Evolutionary conservation across 2,329 filamentous ascomycete species (phyloP), one percentile per base, ranked within the genome.

Genomic region (Scorias spongiosa): DNA sequence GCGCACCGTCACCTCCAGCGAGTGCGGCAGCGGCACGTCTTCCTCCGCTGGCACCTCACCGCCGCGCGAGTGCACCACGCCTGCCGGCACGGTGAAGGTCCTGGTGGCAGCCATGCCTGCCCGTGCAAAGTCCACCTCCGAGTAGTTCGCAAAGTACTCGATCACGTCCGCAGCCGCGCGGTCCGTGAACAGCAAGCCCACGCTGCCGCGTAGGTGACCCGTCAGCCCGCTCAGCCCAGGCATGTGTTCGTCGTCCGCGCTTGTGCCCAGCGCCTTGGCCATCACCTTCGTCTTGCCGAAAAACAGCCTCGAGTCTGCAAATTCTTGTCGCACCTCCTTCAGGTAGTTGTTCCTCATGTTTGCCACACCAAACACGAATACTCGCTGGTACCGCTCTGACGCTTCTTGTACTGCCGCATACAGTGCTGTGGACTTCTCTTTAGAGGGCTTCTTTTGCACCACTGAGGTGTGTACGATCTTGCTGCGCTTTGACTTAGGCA

Each of bases 201-300:
- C 85, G 56, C 83, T 81, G 58, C 91, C 91, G 53, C 72, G 66
- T 42, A 96, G 72, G 70, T 84, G 75, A 39, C 70, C 69, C 15
- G 75, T 68, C 46, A 95, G 77, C 49, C 69, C 66, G 61, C 84
- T 72, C 57, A 91, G 77, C 60, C 85, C 84, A 39, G 84, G 76
- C 54, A 85, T 83, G 65, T 84, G 76, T 66, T 88, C 85, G 57
- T 85, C 82, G 34, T 58, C 56, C 53, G 79, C 73, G 43, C 72
- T 80, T 51, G 76, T 75, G 60, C 91, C 91, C 20, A 98, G 81
- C 45, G 91, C 88, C 67, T 91, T 89, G 56, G 84, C 80, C 87
- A 96, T 96, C 64, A 98, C 88, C 69, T 96, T 96, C 47, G 89
- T 96, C 72, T 96, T 98, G 68, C 89, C 91, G 67, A 95, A 96